These are phyloP conservation scores for Hypericum androsaemum DNA, from an alignment of 345 rosid genomes.

Conservation along the genomic window DNA sequence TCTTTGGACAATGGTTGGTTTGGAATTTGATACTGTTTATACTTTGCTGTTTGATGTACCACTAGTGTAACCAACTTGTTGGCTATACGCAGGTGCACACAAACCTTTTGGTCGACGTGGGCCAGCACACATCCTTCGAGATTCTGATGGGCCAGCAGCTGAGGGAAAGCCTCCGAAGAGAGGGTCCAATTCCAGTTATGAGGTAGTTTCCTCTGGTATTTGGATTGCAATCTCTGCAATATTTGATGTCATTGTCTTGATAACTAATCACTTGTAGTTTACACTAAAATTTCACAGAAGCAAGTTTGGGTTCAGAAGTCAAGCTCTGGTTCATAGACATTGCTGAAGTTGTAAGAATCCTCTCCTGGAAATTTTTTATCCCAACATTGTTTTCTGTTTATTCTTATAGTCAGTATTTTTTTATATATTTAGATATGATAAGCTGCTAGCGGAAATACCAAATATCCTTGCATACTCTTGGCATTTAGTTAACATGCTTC, in stretches of 20 bases:
- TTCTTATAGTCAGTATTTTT: no score
- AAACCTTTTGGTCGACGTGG: constrained; percentile 31
- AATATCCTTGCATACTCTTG: background rate
- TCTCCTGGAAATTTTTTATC: no score
- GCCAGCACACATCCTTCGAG: constrained; percentile 29
- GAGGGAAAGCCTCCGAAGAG: constrained; percentile 56
- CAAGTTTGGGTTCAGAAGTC: constrained; percentile 82
- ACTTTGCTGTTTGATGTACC: background rate
- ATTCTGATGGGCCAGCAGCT: constrained; percentile 22
- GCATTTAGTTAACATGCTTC: constrained; percentile 7
- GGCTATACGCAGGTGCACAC: constrained; percentile 26
- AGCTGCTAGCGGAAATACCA: no score
- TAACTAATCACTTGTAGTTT: constrained; percentile 7
- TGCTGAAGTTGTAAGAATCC: constrained; percentile 6
- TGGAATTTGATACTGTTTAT: background rate
- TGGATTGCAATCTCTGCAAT: background rate
- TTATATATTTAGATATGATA: no score
- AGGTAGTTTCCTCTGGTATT: constrained; percentile 27
- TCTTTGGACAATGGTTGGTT: constrained; percentile 2
- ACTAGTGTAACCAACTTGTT: background rate
- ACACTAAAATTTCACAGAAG: constrained; percentile 44
- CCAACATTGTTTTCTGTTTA: no score
- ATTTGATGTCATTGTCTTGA: background rate
- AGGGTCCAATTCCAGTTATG: constrained; percentile 39
- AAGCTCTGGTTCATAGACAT: constrained; percentile 43